A percentile compares a stretch with the other conserved stretches of the same genome.
phyloP scores from a whole-genome alignment of 2,329 filamentous ascomycete species.

The Cladosporium sp. region DNA sequence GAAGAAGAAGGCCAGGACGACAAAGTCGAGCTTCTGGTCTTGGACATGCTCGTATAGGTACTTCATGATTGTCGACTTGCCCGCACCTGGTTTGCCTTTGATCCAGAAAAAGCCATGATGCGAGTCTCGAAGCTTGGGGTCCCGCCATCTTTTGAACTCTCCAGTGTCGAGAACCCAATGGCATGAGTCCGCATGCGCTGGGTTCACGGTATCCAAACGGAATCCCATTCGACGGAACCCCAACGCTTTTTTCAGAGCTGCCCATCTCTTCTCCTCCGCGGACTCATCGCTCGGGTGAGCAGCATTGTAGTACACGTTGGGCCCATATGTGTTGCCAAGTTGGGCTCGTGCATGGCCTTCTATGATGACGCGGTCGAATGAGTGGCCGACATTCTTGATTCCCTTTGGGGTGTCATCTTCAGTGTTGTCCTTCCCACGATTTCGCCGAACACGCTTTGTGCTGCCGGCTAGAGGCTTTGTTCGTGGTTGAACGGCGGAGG shows the following conservation, averaged over 20 bases:
- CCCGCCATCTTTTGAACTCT: too few species aligned
- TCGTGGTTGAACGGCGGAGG: too few species aligned
- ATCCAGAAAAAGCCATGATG: conserved; percentile 34
- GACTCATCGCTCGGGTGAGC: not conserved
- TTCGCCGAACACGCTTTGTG: too few species aligned
- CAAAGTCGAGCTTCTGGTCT: conserved; percentile 14
- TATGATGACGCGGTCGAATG: too few species aligned
- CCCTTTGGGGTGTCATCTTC: too few species aligned
- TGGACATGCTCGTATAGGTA: conserved; percentile 6
- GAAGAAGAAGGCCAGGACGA: conserved; percentile 44
- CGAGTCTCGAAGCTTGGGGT: not conserved
- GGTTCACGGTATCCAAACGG: not conserved
- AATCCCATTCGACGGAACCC: not conserved
- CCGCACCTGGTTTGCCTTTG: conserved; percentile 34
- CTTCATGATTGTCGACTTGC: conserved; percentile 36
- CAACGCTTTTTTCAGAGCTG: not conserved
- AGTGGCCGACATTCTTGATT: too few species aligned
- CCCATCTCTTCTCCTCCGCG: not conserved
- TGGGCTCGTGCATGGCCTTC: too few species aligned
- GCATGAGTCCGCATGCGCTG: not conserved
- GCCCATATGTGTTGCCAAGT: too few species aligned
- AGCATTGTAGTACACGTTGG: too few species aligned
- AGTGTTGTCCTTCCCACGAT: too few species aligned
- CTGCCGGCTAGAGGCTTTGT: too few species aligned
- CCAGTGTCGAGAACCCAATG: not conserved